phyloP scores from a whole-genome alignment of 768 basidiomycete species.

The Piloderma croceum region DNA sequence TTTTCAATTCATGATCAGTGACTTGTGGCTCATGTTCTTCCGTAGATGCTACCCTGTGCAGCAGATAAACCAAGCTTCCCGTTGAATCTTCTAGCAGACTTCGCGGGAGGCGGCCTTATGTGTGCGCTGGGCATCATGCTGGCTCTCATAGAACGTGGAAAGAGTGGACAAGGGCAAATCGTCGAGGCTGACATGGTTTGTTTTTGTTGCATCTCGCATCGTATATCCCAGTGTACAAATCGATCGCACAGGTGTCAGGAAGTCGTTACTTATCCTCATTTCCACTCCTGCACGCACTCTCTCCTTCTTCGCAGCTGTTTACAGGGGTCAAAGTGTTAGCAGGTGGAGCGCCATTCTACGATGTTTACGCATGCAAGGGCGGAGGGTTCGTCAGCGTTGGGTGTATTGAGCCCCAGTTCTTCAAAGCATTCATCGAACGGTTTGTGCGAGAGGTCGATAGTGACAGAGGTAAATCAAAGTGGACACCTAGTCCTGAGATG shows the following conservation, averaged over 20 bases:
- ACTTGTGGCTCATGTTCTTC: neutral
- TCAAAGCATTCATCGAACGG: conserved; percentile 48
- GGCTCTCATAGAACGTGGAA: conserved; percentile 62
- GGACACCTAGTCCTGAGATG: conserved; percentile 46
- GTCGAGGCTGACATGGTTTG: conserved; percentile 73
- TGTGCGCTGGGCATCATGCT: conserved; percentile 70
- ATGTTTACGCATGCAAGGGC: conserved; percentile 66
- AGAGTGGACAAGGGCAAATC: conserved; percentile 66
- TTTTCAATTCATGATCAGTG: conserved; percentile 1
- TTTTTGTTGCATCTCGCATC: neutral
- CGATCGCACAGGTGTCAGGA: conserved; percentile 65
- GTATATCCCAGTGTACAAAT: neutral
- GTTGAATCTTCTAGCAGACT: conserved; percentile 73
- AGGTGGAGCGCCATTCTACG: conserved; percentile 76
- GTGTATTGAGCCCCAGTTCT: conserved; percentile 72
- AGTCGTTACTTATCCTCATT: conserved; percentile 73
- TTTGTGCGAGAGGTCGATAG: conserved; percentile 48
- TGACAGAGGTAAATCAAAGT: conserved; percentile 45
- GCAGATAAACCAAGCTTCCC: conserved; percentile 63
- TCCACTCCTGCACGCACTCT: conserved; percentile 47
- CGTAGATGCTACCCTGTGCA: conserved; percentile 63
- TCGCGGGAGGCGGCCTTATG: conserved; percentile 74
- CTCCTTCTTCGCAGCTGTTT: conserved; percentile 33
- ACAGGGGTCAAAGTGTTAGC: conserved; percentile 63
- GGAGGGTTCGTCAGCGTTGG: conserved; percentile 70